Evolutionary conservation across 164 flowering plant species (phyloP).

Genomic region (Vitis cinerea): DNA sequence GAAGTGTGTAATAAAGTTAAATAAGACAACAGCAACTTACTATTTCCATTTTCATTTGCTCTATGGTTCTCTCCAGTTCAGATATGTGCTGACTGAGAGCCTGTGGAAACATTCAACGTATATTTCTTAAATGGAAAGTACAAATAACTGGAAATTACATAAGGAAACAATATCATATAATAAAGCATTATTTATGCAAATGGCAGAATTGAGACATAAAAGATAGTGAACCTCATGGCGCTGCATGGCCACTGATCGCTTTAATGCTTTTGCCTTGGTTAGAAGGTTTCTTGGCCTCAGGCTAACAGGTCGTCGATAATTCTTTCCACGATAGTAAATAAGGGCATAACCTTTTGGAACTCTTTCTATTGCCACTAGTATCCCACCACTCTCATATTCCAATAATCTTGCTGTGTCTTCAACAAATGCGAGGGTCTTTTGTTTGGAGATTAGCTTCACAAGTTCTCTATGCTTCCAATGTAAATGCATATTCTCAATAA

Average conservation of each 20-base stretch:
- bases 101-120: slow-evolving; percentile 40
- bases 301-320: slow-evolving; percentile 80
- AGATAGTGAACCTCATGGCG: slow-evolving; percentile 78
- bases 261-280: slow-evolving; percentile 92
- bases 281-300: slow-evolving; percentile 89
- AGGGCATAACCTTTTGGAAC: slow-evolving; percentile 94
- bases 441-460: slow-evolving; percentile 88
- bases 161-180: not conserved
- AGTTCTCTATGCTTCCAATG: slow-evolving; percentile 99
- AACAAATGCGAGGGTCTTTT: slow-evolving; percentile 81
- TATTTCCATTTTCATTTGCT: slow-evolving; percentile 61
- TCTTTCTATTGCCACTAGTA: slow-evolving; percentile 81
- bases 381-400: slow-evolving; percentile 96
- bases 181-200: not conserved
- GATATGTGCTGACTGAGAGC: slow-evolving; percentile 92
- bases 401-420: slow-evolving; percentile 90
- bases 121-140: not conserved
- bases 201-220: slow-evolving; percentile 4
- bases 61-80: slow-evolving; percentile 75
- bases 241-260: slow-evolving; percentile 92
- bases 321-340: slow-evolving; percentile 95
- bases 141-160: not conserved
- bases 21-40: slow-evolving; percentile 39
- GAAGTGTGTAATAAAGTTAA: too few relatives aligned
- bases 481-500: slow-evolving; percentile 97